phyloP scores from a whole-genome alignment of 179 eudicot species.

The Nepenthes alata region DNA sequence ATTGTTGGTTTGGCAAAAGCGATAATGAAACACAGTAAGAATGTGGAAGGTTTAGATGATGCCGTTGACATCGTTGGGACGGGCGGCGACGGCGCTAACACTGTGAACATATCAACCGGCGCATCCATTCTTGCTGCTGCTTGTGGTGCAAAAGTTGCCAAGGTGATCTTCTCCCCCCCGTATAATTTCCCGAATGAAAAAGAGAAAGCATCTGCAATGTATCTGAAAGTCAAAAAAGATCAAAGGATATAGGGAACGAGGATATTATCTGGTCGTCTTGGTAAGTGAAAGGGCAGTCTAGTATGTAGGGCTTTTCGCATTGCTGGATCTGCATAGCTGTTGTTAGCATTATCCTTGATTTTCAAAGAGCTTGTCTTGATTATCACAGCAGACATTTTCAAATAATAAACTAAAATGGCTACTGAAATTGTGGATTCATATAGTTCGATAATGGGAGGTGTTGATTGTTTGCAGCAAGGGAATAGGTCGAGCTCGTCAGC shows the following conservation, averaged over 20 bases:
- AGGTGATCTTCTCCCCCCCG: constrained; percentile 31
- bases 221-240: no score
- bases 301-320: no score
- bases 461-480: constrained; percentile 64
- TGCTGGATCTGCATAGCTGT: neutral
- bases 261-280: no score
- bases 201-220: no score
- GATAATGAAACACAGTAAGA: constrained; percentile 64
- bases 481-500: constrained; percentile 96
- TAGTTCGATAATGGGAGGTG: no score
- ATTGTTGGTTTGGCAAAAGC: constrained; percentile 91
- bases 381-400: neutral
- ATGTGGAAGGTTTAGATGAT: constrained; percentile 57
- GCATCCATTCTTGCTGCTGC: constrained; percentile 89
- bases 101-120: constrained; percentile 91
- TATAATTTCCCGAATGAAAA: neutral
- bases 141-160: constrained; percentile 94
- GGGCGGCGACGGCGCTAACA: constrained; percentile 96
- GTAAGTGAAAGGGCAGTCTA: no score
- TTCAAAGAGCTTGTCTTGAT: no score
- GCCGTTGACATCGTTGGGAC: constrained; percentile 95
- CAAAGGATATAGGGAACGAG: no score
- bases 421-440: neutral
- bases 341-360: no score
- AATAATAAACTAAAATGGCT: neutral